Evolutionary conservation across 1,139 yeast genomes (phyloP), one percentile per base, ranked within the genome.

Genomic region (Kazachstania sp.): DNA sequence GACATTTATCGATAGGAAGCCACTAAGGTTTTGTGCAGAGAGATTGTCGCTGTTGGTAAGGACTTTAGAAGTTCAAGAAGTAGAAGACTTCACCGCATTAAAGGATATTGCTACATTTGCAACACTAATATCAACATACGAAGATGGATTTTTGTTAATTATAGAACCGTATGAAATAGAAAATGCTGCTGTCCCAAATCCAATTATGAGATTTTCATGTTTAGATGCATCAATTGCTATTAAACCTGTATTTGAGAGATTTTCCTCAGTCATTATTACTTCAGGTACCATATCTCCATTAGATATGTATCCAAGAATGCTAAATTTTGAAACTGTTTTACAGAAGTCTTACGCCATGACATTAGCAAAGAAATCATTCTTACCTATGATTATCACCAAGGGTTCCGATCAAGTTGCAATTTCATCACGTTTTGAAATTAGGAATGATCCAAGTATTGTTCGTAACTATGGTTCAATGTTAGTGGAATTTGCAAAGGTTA

Each of bases 271-370:
- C 13, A 84, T 92, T 51, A 92, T 92, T 52, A 92, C 99, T 0
- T 86, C 96, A 1, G 99, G 99, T 57, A 92, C 99, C 13, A 90
- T 92, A 41, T 92, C 98, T 0, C 99, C 99, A 0, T 76, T 92
- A 65, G 98, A 94, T 61, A 92, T 92, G 99, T 92, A 92, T 63
- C 99, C 99, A 5, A 83, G 87, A 59, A 92, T 92, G 98, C 73
- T 92, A 53, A 85, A 90, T 61, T 92, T 94, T 66, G 90, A 87
- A 49, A 92, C 98, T 0, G 96, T 90, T 4, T 77, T 94, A 42
- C 97, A 90, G 65, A 95, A 88, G 61, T 88, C 97, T 0, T 92
- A 90, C 63, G 79, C 97, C 2, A 92, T 92, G 97, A 87, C 98
- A 0, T 75, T 92, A 55, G 90, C 96, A 1, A 77, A 96, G 56